Conservation (phyloP, 495 filamentous ascomycete species). For the Podospora fimiseda region DNA sequence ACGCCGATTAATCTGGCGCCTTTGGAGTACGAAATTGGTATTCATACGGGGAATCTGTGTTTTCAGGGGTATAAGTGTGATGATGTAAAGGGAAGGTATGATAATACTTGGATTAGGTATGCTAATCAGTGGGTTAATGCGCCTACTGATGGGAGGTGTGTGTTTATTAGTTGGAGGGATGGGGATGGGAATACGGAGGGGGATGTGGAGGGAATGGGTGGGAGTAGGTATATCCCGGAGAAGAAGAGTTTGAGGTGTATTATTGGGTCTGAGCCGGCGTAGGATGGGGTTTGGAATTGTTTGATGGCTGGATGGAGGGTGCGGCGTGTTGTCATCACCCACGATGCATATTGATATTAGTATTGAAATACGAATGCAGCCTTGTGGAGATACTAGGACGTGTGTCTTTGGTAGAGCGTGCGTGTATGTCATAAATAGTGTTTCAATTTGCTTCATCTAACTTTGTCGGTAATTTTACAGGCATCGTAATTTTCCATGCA, state of each 20-base stretch:
- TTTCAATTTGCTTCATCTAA: too few relatives aligned
- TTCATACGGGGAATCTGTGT: background rate
- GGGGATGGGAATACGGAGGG: background rate
- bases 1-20: background rate
- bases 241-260: background rate
- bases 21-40: background rate
- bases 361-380: too few relatives aligned
- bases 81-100: background rate
- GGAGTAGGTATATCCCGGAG: background rate
- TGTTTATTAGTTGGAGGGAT: background rate
- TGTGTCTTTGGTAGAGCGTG: too few relatives aligned
- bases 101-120: background rate
- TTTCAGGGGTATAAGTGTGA: background rate
- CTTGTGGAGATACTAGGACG: too few relatives aligned
- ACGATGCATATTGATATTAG: too few relatives aligned
- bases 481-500: too few relatives aligned
- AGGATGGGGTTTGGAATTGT: too few relatives aligned
- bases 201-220: background rate
- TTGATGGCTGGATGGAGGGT: too few relatives aligned
- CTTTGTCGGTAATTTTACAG: too few relatives aligned
- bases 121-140: background rate
- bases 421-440: too few relatives aligned
- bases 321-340: too few relatives aligned
- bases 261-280: background rate
- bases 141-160: background rate